Base-by-base conservation (phyloP, 225 moss, liverwort and hornwort species). In the Straminergon stramineum region DNA sequence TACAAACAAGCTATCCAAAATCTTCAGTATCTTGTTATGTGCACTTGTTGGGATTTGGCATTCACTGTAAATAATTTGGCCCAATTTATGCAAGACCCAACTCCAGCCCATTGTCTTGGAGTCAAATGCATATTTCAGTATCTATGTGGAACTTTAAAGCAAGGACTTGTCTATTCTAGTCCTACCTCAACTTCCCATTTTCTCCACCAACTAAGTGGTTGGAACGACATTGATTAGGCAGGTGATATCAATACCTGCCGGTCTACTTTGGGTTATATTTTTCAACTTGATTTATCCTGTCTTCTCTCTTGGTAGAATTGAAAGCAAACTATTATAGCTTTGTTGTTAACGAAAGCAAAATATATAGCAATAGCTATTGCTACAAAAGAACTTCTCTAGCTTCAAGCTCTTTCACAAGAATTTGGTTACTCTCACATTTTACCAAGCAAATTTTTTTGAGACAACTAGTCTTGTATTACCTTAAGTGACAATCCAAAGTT, bases 191-290 rank as follows among this genome's bases (percentile, higher is more conserved):
- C 1, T 39, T 70, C 70, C 13, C 39, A 0, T 69, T 39, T 23
- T 70, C 23, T 23, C 6, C 21, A n/a, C 4, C 7, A 69, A 2
- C 7, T 69, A 2, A 6, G 13, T 9, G 13, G 23, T 39, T 70
- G 70, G 39, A 70, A 23, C 4, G 7, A 70, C 5, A 7, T 13
- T 4, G 7, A 70, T 14, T 39, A 4, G 39, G 39, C 39, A 7
- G 1, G 13, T 13, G 39, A 70, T 24, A 6, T 39, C 1, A 23
- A 39, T 2, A 70, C 22, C 2, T 4, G 7, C 4, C 1, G 1
- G 0, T 70, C 22, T 5, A 70, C 24, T 13, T 70, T 1, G 0
- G 1, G 39, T 22, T 70, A 70, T 13, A 34, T 70, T 23, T 69
- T 70, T 39, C 39, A 70, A 23, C 4, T 70, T 7, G 23, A 39